Evolutionary conservation across 495 filamentous ascomycete species (phyloP).

Genomic region (Barbatosphaeria neglecta): DNA sequence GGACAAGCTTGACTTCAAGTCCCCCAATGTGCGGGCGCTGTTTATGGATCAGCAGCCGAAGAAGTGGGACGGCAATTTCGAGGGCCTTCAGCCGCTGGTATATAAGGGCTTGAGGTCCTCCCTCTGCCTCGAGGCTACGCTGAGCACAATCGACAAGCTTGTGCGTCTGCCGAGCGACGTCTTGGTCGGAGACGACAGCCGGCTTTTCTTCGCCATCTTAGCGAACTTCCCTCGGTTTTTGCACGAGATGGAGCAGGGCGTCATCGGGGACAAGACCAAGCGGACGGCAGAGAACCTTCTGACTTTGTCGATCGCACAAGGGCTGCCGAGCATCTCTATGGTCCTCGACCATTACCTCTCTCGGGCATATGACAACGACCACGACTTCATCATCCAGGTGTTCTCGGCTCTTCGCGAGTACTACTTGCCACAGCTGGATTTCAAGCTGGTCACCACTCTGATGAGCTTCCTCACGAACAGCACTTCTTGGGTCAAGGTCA

Average conservation of each 20-base stretch:
- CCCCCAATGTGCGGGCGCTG: slow-evolving; percentile 51
- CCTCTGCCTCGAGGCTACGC: slow-evolving; percentile 58
- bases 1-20: slow-evolving; percentile 68
- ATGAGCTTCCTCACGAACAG: slow-evolving; percentile 87
- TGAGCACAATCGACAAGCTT: slow-evolving; percentile 67
- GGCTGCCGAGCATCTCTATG: slow-evolving; percentile 40
- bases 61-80: slow-evolving; percentile 83
- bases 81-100: slow-evolving; percentile 72
- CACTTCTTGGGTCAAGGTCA: slow-evolving; percentile 76
- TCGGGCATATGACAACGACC: slow-evolving; percentile 53
- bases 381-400: slow-evolving; percentile 67
- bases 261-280: slow-evolving; percentile 40
- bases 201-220: slow-evolving; percentile 71
- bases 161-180: slow-evolving; percentile 67
- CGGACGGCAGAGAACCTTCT: slow-evolving; percentile 58
- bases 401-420: slow-evolving; percentile 64
- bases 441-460: slow-evolving; percentile 73
- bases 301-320: slow-evolving; percentile 59
- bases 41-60: slow-evolving; percentile 68
- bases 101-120: slow-evolving; percentile 92
- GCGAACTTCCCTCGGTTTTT: slow-evolving; percentile 88
- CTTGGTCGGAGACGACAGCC: slow-evolving; percentile 68
- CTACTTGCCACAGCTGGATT: slow-evolving; percentile 77
- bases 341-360: slow-evolving; percentile 61
- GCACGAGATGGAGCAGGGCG: slow-evolving; percentile 57